phyloP scores from a whole-genome alignment of 805 yeast genomes.

The Starmerella cellae region DNA sequence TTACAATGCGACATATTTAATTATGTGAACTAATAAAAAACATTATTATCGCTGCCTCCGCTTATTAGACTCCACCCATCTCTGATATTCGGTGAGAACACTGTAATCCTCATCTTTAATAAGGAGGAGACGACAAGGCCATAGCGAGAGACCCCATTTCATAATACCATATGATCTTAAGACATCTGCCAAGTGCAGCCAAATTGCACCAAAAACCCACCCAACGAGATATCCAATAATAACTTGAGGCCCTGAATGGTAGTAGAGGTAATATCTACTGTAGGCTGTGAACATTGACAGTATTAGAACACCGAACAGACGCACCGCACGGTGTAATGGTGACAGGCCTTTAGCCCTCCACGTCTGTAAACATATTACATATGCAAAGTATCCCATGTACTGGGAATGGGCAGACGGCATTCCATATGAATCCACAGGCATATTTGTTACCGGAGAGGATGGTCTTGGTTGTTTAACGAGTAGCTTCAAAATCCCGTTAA shows the following conservation, averaged over 20 bases:
- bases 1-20: neutral
- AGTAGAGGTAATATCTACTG: constrained; percentile 64
- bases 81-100: constrained; percentile 25
- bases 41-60: too few species aligned
- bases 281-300: constrained; percentile 38
- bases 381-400: constrained; percentile 72
- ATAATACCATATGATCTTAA: constrained; percentile 56
- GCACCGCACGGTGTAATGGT: constrained; percentile 16
- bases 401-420: constrained; percentile 98
- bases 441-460: constrained; percentile 19
- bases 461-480: constrained; percentile 67
- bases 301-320: constrained; percentile 17
- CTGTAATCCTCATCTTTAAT: constrained; percentile 31
- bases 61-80: too few species aligned
- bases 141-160: constrained; percentile 49
- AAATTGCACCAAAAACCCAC: constrained; percentile 40
- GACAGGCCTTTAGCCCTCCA: constrained; percentile 8
- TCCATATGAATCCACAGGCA: constrained; percentile 53
- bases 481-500: constrained; percentile 56
- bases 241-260: constrained; percentile 67
- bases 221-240: constrained; percentile 61
- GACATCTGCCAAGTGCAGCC: constrained; percentile 40
- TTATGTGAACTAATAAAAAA: neutral
- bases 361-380: constrained; percentile 27
- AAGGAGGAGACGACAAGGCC: constrained; percentile 33